Conservation (phyloP, 106 monocot genomes). For the Phalaenopsis equestris region DNA sequence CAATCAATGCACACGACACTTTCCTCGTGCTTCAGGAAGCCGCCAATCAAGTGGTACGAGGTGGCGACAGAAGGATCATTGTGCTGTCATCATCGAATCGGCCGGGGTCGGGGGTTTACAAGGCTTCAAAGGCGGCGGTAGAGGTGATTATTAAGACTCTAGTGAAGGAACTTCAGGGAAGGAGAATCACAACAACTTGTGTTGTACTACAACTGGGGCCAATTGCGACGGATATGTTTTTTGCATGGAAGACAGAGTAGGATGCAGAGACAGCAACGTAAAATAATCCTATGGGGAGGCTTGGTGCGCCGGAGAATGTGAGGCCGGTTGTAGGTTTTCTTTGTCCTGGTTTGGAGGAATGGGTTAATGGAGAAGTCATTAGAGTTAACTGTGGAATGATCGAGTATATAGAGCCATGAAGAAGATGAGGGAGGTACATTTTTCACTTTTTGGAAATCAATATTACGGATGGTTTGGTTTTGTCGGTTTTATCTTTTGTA, state of each 20-base stretch:
- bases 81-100: slow-evolving; percentile 17
- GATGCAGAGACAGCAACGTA: slow-evolving; percentile 8
- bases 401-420: background rate
- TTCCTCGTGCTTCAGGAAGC: slow-evolving; percentile 60
- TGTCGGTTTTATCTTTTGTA: too few species aligned
- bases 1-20: slow-evolving; percentile 41
- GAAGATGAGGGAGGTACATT: too few species aligned
- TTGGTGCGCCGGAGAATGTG: slow-evolving; percentile 43
- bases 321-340: slow-evolving; percentile 70
- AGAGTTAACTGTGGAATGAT: slow-evolving; percentile 41
- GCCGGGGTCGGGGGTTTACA: slow-evolving; percentile 44
- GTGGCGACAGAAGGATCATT: slow-evolving; percentile 54
- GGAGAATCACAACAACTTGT: slow-evolving; percentile 43
- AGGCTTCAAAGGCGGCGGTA: slow-evolving; percentile 51
- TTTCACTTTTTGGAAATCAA: too few species aligned
- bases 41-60: slow-evolving; percentile 30
- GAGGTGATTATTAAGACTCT: slow-evolving; percentile 40
- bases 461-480: too few species aligned
- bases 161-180: slow-evolving; percentile 55
- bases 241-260: slow-evolving; percentile 42
- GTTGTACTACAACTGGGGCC: slow-evolving; percentile 49
- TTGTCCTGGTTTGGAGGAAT: slow-evolving; percentile 34
- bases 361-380: slow-evolving; percentile 73
- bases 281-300: slow-evolving; percentile 23
- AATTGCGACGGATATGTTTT: slow-evolving; percentile 44